Conservation (phyloP, 305 asterid species). For the Euphrasia arctica region DNA sequence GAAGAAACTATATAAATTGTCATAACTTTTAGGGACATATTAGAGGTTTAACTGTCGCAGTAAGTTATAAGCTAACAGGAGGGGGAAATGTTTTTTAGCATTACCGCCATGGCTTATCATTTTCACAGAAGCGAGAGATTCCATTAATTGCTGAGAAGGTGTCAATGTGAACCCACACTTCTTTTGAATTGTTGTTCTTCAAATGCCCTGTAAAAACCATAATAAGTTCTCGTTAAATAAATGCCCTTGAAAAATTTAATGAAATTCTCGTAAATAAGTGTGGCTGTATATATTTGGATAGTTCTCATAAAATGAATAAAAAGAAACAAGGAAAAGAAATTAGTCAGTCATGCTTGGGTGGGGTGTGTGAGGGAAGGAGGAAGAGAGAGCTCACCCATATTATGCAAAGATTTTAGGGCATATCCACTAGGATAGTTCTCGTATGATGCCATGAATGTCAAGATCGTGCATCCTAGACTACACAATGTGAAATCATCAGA, state of each 20-base stretch:
- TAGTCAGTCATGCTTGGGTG: not conserved
- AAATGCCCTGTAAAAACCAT: constrained; percentile 45
- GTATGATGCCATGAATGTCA: constrained; percentile 80
- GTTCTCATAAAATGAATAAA: not conserved
- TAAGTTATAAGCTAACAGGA: constrained; percentile 13
- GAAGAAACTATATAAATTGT: constrained; percentile 9
- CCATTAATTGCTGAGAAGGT: constrained; percentile 94
- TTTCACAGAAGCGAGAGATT: constrained; percentile 89
- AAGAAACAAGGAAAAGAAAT: constrained; percentile 7
- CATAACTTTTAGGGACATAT: not conserved
- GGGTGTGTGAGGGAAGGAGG: constrained; percentile 10
- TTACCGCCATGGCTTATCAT: constrained; percentile 77
- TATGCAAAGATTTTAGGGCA: constrained; percentile 73
- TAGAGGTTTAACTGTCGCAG: constrained; percentile 19
- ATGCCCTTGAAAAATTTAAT: not conserved
- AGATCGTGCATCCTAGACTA: constrained; percentile 83
- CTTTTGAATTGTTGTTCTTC: constrained; percentile 47
- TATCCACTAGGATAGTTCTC: constrained; percentile 94
- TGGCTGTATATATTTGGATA: not conserved
- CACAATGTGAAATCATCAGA: constrained; percentile 44
- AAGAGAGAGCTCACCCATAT: constrained; percentile 52
- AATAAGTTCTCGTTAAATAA: constrained; percentile 19
- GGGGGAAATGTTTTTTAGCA: constrained; percentile 4
- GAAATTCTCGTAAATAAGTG: constrained; percentile 5
- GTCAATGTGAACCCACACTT: constrained; percentile 83